Evolutionary conservation across 2,329 filamentous ascomycete genomes (phyloP), one percentile per base, ranked within the genome.

Genomic region (Grosmannia serpens): DNA sequence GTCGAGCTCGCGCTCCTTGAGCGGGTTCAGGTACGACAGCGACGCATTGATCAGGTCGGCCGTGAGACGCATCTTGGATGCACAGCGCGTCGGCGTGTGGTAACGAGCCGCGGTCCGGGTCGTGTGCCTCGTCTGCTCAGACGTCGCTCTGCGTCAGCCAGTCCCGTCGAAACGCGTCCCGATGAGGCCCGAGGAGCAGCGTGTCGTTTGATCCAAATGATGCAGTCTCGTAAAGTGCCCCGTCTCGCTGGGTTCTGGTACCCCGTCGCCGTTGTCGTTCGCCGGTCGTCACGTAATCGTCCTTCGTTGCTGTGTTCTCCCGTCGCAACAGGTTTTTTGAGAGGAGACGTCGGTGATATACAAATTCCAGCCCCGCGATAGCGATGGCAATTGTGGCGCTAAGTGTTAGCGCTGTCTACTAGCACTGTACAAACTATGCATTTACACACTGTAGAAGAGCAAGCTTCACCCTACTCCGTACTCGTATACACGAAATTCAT

Each of bases 1-100:
- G 80, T 97, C 91, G 73, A 99, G 85, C 83, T 99, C 94, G 75
- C 94, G 90, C 82, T 99, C 94, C 78, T 94, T 95, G 74, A 99
- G 83, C 72, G 92, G 91, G 77, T 97, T 99, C 76, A 97, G 88
- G 81, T 96, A 99, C 73, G 92, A 96, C 66, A 96, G 87, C 71
- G 94, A 96, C 74, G 84, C 86, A 75, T 90, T 84, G 77, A 99
- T 95, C 69, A 97, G 85, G 74, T 97, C 94, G 66, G 89, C 86
- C 63, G 92, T 96, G 77, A 99, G 85, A 81, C 92, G 87, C 94
- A 99, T 97, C 65, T 70, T 77, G 73, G 66, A 17, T n/a, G 4
- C 17, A 22, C 15, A 33, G 17, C n/a, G 6, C 46, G n/a, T 6
- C n/a, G 11, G 33, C 4, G 26, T n/a, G n/a, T 20, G 10, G 51